A percentile compares a stretch with the other conserved stretches of the same genome.
Conservation (phyloP, 2,329 filamentous ascomycete species). For the Phialemoniopsis sp. region DNA sequence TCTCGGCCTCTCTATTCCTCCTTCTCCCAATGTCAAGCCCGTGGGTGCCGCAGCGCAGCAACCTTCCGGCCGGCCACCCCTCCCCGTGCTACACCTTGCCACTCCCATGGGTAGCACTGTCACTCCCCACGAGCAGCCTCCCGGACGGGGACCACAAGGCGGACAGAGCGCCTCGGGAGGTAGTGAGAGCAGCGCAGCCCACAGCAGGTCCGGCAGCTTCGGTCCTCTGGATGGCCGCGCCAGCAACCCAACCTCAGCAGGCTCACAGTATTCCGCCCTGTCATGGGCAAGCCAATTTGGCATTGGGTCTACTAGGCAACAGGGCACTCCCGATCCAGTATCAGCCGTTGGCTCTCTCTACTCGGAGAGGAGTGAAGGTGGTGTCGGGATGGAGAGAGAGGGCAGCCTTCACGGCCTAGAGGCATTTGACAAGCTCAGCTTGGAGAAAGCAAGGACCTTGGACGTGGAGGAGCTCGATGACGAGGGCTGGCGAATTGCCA, state of each 20-base stretch:
- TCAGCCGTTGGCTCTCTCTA: slow-evolving; percentile 85
- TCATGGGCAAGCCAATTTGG: slow-evolving; percentile 74
- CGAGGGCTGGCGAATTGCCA: slow-evolving; percentile 91
- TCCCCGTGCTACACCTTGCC: slow-evolving; percentile 78
- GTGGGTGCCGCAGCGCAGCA: slow-evolving; percentile 50
- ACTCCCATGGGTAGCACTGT: slow-evolving; percentile 82
- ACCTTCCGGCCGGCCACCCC: slow-evolving; percentile 51
- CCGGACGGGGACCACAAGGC: slow-evolving; percentile 46
- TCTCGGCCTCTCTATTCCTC: slow-evolving; percentile 85
- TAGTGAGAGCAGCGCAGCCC: slow-evolving; percentile 74
- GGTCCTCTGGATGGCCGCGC: slow-evolving; percentile 69
- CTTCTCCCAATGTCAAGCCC: slow-evolving; percentile 77
- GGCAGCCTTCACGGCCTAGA: slow-evolving; percentile 74
- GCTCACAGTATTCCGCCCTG: slow-evolving; percentile 79
- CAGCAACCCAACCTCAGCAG: slow-evolving; percentile 80
- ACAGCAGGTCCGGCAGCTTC: slow-evolving; percentile 82
- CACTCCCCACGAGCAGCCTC: slow-evolving; percentile 64
- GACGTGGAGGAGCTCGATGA: slow-evolving; percentile 96
- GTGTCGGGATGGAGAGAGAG: slow-evolving; percentile 75
- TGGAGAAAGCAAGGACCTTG: slow-evolving; percentile 77
- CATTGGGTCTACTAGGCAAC: slow-evolving; percentile 60
- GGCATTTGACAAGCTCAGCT: slow-evolving; percentile 72
- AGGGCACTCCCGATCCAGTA: slow-evolving; percentile 75
- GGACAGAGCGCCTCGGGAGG: slow-evolving; percentile 69
- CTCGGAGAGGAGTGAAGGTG: slow-evolving; percentile 74